These are phyloP conservation scores for Flagelloscypha sp. DNA, from an alignment of 768 basidiomycete genomes.

Conservation along the genomic window DNA sequence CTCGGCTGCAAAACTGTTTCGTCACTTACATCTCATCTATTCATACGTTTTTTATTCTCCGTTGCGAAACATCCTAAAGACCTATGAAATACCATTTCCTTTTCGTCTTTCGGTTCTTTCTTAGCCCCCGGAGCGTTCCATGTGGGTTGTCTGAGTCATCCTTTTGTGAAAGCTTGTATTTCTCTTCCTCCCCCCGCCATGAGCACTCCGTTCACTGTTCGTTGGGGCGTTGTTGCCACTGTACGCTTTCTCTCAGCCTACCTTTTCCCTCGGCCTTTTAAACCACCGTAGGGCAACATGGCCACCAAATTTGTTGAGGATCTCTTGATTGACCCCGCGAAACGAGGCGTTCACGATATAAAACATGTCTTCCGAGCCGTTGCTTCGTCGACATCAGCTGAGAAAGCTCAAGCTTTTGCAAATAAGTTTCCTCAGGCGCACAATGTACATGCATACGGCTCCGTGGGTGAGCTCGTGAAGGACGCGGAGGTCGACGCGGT, in stretches of 20 bases:
- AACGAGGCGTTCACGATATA: not conserved
- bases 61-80: no score
- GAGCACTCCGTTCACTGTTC: no score
- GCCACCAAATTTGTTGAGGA: not conserved
- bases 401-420: not conserved
- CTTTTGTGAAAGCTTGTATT: no score
- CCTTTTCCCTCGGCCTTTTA: not conserved
- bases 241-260: not conserved
- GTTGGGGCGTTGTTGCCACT: constrained; percentile 1
- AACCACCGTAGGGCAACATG: constrained; percentile 1
- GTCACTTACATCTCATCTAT: no score
- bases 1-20: no score
- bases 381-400: constrained; percentile 1
- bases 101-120: no score
- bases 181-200: no score
- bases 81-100: no score
- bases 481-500: constrained; percentile 1
- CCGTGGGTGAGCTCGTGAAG: not conserved
- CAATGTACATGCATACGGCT: not conserved
- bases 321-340: not conserved
- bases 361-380: not conserved
- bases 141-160: no score
- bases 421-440: not conserved
- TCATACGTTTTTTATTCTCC: no score
- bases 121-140: no score